Conservation (phyloP, 1,139 yeast species). For the Taiozyma sp. region DNA sequence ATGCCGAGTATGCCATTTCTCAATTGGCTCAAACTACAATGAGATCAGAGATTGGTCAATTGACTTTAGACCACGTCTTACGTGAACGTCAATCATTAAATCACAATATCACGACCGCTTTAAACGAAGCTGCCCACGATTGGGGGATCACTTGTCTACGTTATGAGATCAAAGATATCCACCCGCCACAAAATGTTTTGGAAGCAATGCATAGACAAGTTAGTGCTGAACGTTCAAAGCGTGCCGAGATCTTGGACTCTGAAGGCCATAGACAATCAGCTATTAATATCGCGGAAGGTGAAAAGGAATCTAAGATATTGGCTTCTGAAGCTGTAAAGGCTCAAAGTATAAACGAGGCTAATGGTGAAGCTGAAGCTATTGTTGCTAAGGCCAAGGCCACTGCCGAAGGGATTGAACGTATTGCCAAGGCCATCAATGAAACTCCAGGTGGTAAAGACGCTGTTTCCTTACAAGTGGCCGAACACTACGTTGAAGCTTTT, state of each 20-base stretch:
- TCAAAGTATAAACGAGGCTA: slow-evolving; percentile 60
- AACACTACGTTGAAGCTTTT: slow-evolving; percentile 77
- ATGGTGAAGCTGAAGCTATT: slow-evolving; percentile 68
- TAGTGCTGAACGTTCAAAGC: slow-evolving; percentile 77
- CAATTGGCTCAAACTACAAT: slow-evolving; percentile 89
- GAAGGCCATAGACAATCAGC: slow-evolving; percentile 80
- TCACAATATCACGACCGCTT: slow-evolving; percentile 67
- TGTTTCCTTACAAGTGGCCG: slow-evolving; percentile 75
- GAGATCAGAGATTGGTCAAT: slow-evolving; percentile 84
- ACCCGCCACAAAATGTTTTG: slow-evolving; percentile 82
- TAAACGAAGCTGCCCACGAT: slow-evolving; percentile 78
- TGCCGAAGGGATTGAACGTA: slow-evolving; percentile 60
- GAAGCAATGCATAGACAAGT: slow-evolving; percentile 93
- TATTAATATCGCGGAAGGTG: slow-evolving; percentile 83
- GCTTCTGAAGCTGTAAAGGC: slow-evolving; percentile 67
- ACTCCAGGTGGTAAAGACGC: slow-evolving; percentile 76
- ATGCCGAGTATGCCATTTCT: slow-evolving; percentile 78
- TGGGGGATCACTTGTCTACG: slow-evolving; percentile 88
- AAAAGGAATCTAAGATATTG: slow-evolving; percentile 61
- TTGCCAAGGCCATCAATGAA: slow-evolving; percentile 63
- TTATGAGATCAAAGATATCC: slow-evolving; percentile 84
- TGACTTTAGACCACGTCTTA: slow-evolving; percentile 73
- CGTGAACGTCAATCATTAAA: slow-evolving; percentile 73
- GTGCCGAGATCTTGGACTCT: slow-evolving; percentile 83
- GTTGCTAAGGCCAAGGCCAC: slow-evolving; percentile 70